A percentile compares a stretch with the other conserved stretches of the same genome.
Conservation (phyloP, 106 monocot species). For the Dendrobium huoshanense region DNA sequence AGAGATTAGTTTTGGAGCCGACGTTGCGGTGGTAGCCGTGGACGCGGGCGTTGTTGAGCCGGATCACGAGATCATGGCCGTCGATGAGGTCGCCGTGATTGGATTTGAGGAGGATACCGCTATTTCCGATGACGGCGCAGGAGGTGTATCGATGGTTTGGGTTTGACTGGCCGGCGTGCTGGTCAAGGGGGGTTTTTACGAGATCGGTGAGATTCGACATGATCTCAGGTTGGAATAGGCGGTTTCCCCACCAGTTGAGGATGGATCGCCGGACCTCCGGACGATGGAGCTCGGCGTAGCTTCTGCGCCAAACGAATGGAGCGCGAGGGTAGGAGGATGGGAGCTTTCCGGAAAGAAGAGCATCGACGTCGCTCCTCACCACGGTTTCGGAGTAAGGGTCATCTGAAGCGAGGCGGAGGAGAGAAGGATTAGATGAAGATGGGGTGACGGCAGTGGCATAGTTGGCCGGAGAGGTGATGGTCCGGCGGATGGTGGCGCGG, state of each 20-base stretch:
- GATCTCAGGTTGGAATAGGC: constrained; percentile 38
- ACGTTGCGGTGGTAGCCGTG: constrained; percentile 35
- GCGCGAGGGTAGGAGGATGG: constrained; percentile 3
- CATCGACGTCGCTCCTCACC: constrained; percentile 36
- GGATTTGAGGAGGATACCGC: constrained; percentile 53
- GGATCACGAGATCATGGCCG: constrained; percentile 53
- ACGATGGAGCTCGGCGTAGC: constrained; percentile 8
- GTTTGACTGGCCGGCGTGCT: constrained; percentile 9
- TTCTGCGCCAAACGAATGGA: constrained; percentile 2
- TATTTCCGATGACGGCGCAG: constrained; percentile 71
- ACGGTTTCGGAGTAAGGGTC: constrained; percentile 23
- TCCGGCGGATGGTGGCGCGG: constrained; percentile 21
- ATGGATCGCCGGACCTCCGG: constrained; percentile 32
- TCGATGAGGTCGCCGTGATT: constrained; percentile 54
- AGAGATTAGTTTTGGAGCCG: constrained; percentile 49
- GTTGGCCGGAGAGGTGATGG: not conserved
- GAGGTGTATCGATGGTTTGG: not conserved
- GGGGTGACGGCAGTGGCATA: not conserved
- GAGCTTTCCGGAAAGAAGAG: constrained; percentile 34
- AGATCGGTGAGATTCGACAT: constrained; percentile 37
- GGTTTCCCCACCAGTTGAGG: constrained; percentile 34
- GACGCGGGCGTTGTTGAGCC: constrained; percentile 64
- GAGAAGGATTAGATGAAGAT: constrained; percentile 22
- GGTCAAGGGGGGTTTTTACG: constrained; percentile 31
- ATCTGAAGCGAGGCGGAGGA: constrained; percentile 31